Evolutionary conservation across 2,329 filamentous ascomycete genomes (phyloP), one percentile per base, ranked within the genome.

Genomic region (Teratosphaeria destructans): DNA sequence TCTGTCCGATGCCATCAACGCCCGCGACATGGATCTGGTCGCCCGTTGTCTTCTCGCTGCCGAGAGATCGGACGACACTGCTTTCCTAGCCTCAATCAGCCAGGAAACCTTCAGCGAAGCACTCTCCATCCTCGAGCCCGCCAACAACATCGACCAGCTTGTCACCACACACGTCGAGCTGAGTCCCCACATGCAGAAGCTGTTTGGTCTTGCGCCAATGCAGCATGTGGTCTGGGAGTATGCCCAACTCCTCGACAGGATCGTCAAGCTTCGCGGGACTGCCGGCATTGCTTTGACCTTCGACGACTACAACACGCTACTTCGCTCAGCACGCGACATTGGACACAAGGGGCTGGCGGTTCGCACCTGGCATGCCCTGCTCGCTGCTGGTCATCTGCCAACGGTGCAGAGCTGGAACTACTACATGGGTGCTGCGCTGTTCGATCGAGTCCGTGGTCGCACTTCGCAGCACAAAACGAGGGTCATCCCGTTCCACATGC

Each of bases 71-170:
- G 58, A 71, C 7, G 67, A 74, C 47, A 32, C 60, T 23, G 62
- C 66, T 8, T 71, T 68, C 57, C 60, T 75, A 29, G 55, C 49
- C 23, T 67, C 65, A 5, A 69, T 90, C 26, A 78, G 85, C 0
- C 71, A 77, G 1, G 75, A 79, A 1, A 79, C 79, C 0, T 85
- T 90, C 67, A 82, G 84, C 1, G 84, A 87, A 63, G 79, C 88
- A 10, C 70, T 92, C 34, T 79, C 80, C 37, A 77, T 79, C 5
- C 72, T 91, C 8, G 84, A 88, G 60, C 86, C 87, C 0, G 66
- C 72, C 27, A 71, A 80, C 63, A 79, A 82, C 61, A 64, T 83
- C 49, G 71, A 74, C 27, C 74, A 75, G 1, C 76, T 78, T 64
- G 73, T 81, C 4, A 67, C 72, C 26, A 72, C 84, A 19, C 75